Evolutionary conservation across 169 alveolate genomes (phyloP), one percentile per base, ranked within the genome.

Genomic region (Babesia sp.): DNA sequence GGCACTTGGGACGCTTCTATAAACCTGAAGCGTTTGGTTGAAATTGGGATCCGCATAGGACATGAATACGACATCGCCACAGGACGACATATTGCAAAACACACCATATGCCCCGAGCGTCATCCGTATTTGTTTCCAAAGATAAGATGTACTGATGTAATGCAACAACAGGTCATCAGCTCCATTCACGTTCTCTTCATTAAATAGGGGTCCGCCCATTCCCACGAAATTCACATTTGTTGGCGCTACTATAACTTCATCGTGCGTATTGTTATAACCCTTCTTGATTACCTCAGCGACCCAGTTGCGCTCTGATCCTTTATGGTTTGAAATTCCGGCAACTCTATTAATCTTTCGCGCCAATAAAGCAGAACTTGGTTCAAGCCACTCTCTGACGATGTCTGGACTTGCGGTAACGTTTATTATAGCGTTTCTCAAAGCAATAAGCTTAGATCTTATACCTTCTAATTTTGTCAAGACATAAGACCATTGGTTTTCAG

Each of bases 61-160:
- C 79, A 72, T 68, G 28, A 81, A 71, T 34, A 71, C 53, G 28
- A 81, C 41, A 48, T 81, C 78, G 11, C 89, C 89, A n/a, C 83
- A 68, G 60, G 57, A 7, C 3, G 79, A 45, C 39, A 81, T 12
- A 41, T 53, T 42, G 12, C 90, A 86, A 64, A 53, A 77, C 26
- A 85, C 94, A 39, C 91, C 91, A 60, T 90, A 90, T 0, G 94
- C 94, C 1, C 94, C 94, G 59, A 82, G 64, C 3, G 86, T 41
- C 54, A 81, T 85, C 71, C 94, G 78, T 18, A 90, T 85, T 24
- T 74, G 83, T 46, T 77, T 85, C 91, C 90, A 90, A 57, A 90
- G 60, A 63, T 85, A 83, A 7, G 86, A 51, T 45, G 85, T 60
- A 37, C 71, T 50, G 51, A 90, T 29, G 36, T 85, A 89, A 33